Evolutionary conservation across 2,329 filamentous ascomycete genomes (phyloP), one percentile per base, ranked within the genome.

Genomic region (Davidsoniella neocaledoniae): DNA sequence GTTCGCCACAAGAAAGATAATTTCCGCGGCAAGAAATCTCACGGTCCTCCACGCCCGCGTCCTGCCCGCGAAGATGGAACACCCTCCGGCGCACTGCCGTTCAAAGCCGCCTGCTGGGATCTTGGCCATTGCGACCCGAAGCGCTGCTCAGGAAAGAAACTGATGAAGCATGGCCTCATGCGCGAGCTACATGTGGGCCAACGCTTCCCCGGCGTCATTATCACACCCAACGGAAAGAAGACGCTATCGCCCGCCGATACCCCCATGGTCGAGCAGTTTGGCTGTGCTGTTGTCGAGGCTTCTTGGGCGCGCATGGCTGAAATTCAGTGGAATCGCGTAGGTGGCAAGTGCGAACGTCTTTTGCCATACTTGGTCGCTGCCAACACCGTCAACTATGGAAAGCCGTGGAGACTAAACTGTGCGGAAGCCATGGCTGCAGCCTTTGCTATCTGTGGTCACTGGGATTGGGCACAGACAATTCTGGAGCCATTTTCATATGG

Each of bases 91-190:
- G 60, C 48, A 55, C 79, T 67, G 38, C 60, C 68, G 19, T 95
- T 88, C 74, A 94, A 93, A 67, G 90, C 91, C 45, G 91, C 90
- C 53, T 95, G 90, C 64, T 98, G 91, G 91, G 91, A 98, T 61
- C 73, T 98, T 33, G 90, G 88, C 54, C 91, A 98, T 68, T 98
- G 91, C 70, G 91, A 98, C 61, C 86, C 90, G 7, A 96, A 95
- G 65, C 74, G 90, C 58, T 98, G 91, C 67, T 95, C 88, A 0
- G 91, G 91, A 29, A 98, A 98, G 69, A 81, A 86, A 55, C 74
- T 98, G 33, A 94, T 98, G 76, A 81, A 82, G 55, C 76, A 93
- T 50, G 90, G 90, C 2, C 71, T 95, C 59, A 95, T 98, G 86
- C 82, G 91, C 57, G 85, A 94, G 60, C 74, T 98, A 49, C 79